Evolutionary conservation across 306 rosid species (phyloP), one percentile per base, ranked within the genome.

Genomic region (Alnus glutinosa): DNA sequence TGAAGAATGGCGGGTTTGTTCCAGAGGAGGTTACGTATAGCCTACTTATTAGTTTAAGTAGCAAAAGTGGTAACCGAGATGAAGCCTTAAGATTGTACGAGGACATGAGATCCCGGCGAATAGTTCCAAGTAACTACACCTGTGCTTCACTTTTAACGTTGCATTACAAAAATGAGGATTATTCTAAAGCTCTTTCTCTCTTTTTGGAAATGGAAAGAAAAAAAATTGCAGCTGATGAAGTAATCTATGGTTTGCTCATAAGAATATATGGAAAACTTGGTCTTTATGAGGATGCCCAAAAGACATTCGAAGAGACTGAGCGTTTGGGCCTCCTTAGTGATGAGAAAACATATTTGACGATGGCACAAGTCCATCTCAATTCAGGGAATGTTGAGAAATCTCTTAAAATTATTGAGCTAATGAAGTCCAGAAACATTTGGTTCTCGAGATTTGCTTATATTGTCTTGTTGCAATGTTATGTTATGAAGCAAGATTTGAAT

Each of bases 181-280:
- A 88, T 86, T 84, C 97, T 66, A 88, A 87, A 83, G 98, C 94
- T 75, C 97, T 95, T 78, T 85, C 95, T 76, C 97, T 95, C 67
- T 92, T 95, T 78, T 76, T 92, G 9, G 95, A 95, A 80, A 95
- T 95, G 97, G 90, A 78, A 71, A 84, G 83, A n/a, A 83, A 82
- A 28, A 83, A 79, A 81, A 86, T 85, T 82, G 75, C 81, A 3
- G 90, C 83, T n/a, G 97, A 95, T 84, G 98, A 95, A 89, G 98
- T 95, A 74, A 95, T 94, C 79, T 89, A 86, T 74, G 98, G 98
- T 80, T 86, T 92, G 87, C 97, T 95, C 50, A 90, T 95, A 77
- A 89, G 98, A 82, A 89, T 92, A 78, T 95, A 92, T 77, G 98
- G 98, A 76, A 95, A 87, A 78, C 89, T 95, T 78, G 95, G 97